phyloP scores from a whole-genome alignment of 2,329 filamentous ascomycete genomes.

The Dissoconium aciculare region DNA sequence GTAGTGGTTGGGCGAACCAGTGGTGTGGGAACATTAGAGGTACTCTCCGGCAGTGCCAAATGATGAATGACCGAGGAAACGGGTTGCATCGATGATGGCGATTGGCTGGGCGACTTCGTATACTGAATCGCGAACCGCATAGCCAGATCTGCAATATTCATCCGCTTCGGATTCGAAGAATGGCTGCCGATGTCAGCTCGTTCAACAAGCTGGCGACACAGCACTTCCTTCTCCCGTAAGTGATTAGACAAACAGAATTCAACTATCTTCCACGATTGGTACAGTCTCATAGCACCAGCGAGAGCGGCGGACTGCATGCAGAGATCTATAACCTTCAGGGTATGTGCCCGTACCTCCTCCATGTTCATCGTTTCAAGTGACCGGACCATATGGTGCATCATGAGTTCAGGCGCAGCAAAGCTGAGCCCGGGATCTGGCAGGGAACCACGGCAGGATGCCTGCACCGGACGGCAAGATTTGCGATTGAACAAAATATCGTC shows the following conservation, averaged over 20 bases:
- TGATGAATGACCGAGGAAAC: constrained; percentile 14
- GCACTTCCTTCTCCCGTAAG: constrained; percentile 24
- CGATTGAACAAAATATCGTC: constrained; percentile 17
- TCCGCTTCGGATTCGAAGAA: background rate
- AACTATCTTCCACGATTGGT: constrained; percentile 46
- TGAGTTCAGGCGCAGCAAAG: background rate
- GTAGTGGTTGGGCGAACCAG: constrained; percentile 28
- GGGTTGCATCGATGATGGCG: constrained; percentile 11
- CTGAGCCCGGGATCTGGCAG: constrained; percentile 6
- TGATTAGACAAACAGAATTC: constrained; percentile 37
- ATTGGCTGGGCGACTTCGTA: constrained; percentile 10
- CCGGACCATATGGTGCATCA: background rate
- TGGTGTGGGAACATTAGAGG: constrained; percentile 41
- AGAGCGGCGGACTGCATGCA: constrained; percentile 1
- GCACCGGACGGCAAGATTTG: constrained; percentile 16
- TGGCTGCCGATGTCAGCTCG: background rate
- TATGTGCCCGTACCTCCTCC: constrained; percentile 8
- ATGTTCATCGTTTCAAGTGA: constrained; percentile 2
- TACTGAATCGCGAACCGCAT: constrained; percentile 9
- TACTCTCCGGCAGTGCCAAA: constrained; percentile 26
- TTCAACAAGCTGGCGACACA: background rate
- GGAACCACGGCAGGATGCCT: constrained; percentile 15
- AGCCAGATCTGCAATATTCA: constrained; percentile 3
- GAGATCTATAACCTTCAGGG: constrained; percentile 9
- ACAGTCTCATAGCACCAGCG: constrained; percentile 33